Percentiles rank a stretch among this genome's conserved stretches.
Conservation (phyloP, 495 filamentous ascomycete genomes). For the Rostrohypoxylon terebratum region DNA sequence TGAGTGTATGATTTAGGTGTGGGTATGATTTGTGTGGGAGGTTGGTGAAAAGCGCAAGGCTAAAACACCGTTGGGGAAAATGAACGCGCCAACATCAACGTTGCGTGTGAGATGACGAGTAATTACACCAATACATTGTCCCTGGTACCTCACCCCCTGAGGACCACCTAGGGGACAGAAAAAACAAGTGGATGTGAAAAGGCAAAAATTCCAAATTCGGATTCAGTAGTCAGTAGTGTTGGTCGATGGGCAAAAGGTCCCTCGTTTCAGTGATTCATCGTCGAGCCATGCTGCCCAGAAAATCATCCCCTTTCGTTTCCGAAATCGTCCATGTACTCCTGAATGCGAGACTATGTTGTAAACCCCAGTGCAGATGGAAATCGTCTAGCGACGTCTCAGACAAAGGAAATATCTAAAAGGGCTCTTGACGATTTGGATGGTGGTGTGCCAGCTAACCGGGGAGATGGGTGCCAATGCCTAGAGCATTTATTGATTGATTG, state of each 20-base stretch:
- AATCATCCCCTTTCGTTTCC: constrained; percentile 14
- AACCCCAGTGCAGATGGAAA: constrained; percentile 26
- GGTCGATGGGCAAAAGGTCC: not conserved
- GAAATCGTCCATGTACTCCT: constrained; percentile 33
- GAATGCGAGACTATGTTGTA: constrained; percentile 39
- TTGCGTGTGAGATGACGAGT: constrained; percentile 27
- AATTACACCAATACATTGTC: constrained; percentile 33
- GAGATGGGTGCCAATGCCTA: constrained; percentile 1
- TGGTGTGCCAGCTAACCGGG: constrained; percentile 12
- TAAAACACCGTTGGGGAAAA: not conserved
- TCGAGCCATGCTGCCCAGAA: constrained; percentile 15
- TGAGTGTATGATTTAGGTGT: not conserved
- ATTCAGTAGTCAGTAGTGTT: not conserved
- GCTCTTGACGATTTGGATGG: constrained; percentile 21
- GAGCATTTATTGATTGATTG: constrained; percentile 15
- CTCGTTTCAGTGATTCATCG: constrained; percentile 14
- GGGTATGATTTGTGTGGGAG: not conserved
- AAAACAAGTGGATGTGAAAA: constrained; percentile 27
- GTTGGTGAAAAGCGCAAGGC: not conserved
- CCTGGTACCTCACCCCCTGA: constrained; percentile 4
- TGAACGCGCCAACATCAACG: not conserved
- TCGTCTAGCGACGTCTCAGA: constrained; percentile 40
- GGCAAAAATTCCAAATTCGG: constrained; percentile 17
- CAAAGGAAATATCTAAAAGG: constrained; percentile 44
- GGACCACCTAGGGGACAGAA: constrained; percentile 11